A percentile compares a stretch with the other conserved stretches of the same genome.
These are phyloP conservation scores for Cladosporium sp. DNA, from an alignment of 2,329 filamentous ascomycete species.

Conservation along the genomic window DNA sequence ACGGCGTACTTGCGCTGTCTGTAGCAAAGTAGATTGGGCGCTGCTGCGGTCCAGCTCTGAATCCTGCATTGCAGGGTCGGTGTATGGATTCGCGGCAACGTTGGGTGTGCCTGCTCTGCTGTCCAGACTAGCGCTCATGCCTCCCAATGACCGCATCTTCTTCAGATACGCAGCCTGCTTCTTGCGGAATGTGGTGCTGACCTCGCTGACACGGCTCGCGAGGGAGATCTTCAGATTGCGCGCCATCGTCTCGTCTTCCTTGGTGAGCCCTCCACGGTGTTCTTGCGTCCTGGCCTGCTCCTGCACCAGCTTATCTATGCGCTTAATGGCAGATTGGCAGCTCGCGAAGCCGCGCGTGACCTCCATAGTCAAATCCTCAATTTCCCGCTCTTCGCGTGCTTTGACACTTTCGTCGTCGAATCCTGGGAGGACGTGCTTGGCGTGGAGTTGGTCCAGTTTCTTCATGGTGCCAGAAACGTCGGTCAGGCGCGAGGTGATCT, in stretches of 20 bases:
- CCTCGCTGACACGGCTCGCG: constrained; percentile 18
- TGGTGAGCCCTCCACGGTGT: constrained; percentile 57
- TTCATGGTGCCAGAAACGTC: constrained; percentile 78
- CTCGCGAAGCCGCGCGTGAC: constrained; percentile 86
- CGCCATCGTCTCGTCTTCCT: constrained; percentile 90
- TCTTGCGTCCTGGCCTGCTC: constrained; percentile 57
- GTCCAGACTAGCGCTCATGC: constrained; percentile 45
- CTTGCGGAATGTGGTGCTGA: constrained; percentile 83
- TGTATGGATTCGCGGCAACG: constrained; percentile 55
- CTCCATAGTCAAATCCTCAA: constrained; percentile 81
- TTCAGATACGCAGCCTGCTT: constrained; percentile 96
- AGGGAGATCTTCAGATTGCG: constrained; percentile 72
- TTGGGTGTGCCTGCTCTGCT: constrained; percentile 36
- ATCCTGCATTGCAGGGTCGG: constrained; percentile 82
- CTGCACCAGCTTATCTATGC: constrained; percentile 78
- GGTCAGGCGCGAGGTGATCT: constrained; percentile 75
- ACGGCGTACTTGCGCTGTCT: constrained; percentile 55
- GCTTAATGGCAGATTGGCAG: constrained; percentile 82
- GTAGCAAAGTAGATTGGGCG: constrained; percentile 81
- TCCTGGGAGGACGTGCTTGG: constrained; percentile 92
- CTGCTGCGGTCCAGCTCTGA: constrained; percentile 90
- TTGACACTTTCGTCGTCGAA: constrained; percentile 95
- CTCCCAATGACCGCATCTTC: constrained; percentile 41
- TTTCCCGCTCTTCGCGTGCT: constrained; percentile 77
- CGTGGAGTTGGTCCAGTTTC: constrained; percentile 83